Percentiles rank a stretch among this genome's conserved stretches.
These are phyloP conservation scores for Terana coerulea DNA, from an alignment of 768 basidiomycete species.

Conservation along the genomic window DNA sequence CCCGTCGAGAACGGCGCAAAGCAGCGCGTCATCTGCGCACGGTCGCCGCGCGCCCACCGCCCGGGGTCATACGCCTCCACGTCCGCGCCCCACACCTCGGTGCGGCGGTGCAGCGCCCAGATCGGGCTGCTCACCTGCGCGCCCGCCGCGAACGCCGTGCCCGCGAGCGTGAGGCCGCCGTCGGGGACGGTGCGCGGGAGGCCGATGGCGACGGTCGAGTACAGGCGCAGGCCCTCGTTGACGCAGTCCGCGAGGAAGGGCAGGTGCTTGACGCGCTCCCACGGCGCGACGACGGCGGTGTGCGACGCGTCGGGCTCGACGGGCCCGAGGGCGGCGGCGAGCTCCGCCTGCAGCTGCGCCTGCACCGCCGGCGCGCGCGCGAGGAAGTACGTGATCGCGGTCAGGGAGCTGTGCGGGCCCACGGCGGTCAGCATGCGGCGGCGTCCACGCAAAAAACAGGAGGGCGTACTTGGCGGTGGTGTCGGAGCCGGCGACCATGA, in stretches of 20 bases:
- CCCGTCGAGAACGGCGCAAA: constrained; percentile 18
- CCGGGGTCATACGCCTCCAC: constrained; percentile 26
- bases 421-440: too few species aligned
- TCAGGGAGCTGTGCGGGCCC: constrained; percentile 7
- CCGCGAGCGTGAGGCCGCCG: constrained; percentile 19
- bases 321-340: constrained; percentile 9
- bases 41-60: constrained; percentile 25
- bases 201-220: constrained; percentile 26
- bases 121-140: constrained; percentile 24
- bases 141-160: constrained; percentile 21
- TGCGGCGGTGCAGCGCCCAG: constrained; percentile 24
- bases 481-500: constrained; percentile 17
- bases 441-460: too few species aligned
- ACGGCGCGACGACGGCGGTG: not conserved
- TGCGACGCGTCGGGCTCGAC: not conserved
- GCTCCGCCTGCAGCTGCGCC: constrained; percentile 7
- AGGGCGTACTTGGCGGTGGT: constrained; percentile 17
- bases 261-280: constrained; percentile 16
- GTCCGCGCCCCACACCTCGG: constrained; percentile 27
- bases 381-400: constrained; percentile 8
- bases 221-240: constrained; percentile 28
- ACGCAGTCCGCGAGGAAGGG: constrained; percentile 29
- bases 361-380: constrained; percentile 7
- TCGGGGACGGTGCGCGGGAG: constrained; percentile 26
- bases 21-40: constrained; percentile 1